phyloP scores from a whole-genome alignment of 768 basidiomycete species.

The Leccinellum albellum region DNA sequence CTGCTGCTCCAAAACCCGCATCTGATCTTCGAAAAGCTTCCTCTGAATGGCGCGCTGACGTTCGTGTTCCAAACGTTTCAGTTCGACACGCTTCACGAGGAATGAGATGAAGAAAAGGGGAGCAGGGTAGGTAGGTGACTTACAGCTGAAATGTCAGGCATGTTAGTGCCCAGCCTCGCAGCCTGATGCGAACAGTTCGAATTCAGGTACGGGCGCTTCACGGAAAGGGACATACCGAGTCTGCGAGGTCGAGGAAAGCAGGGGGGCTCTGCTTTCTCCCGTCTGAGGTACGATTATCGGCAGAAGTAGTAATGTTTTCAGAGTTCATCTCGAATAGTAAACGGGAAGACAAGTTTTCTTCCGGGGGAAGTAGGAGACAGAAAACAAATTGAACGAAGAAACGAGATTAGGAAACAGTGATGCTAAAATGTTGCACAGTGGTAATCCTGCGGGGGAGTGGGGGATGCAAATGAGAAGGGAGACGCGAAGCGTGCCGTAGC shows the following conservation, averaged over 20 bases:
- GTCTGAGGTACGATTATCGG: slow-evolving; percentile 67
- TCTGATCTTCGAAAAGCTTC: slow-evolving; percentile 93
- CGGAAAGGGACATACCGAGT: slow-evolving; percentile 62
- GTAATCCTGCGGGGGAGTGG: slow-evolving; percentile 40
- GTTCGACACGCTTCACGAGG: slow-evolving; percentile 67
- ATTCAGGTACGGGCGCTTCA: slow-evolving; percentile 6
- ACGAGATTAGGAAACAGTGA: slow-evolving; percentile 50
- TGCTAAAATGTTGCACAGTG: slow-evolving; percentile 60
- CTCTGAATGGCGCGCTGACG: slow-evolving; percentile 83
- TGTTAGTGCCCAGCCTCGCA: slow-evolving; percentile 80
- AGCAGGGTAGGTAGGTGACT: slow-evolving; percentile 30
- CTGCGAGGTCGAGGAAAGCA: slow-evolving; percentile 90
- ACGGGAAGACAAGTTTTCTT: slow-evolving; percentile 48
- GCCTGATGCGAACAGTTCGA: slow-evolving; percentile 42
- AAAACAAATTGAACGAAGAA: slow-evolving; percentile 48
- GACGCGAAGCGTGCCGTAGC: slow-evolving; percentile 12
- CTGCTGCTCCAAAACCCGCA: slow-evolving; percentile 88
- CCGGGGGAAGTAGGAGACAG: slow-evolving; percentile 47
- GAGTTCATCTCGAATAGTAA: slow-evolving; percentile 61
- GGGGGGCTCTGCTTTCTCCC: slow-evolving; percentile 84
- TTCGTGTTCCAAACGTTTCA: slow-evolving; percentile 84
- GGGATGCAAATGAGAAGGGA: slow-evolving; percentile 23
- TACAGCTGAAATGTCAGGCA: slow-evolving; percentile 83
- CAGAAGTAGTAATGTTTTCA: slow-evolving; percentile 69
- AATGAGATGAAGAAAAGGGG: slow-evolving; percentile 2